Conservation (phyloP, 306 rosid species). For the Rosa persica region DNA sequence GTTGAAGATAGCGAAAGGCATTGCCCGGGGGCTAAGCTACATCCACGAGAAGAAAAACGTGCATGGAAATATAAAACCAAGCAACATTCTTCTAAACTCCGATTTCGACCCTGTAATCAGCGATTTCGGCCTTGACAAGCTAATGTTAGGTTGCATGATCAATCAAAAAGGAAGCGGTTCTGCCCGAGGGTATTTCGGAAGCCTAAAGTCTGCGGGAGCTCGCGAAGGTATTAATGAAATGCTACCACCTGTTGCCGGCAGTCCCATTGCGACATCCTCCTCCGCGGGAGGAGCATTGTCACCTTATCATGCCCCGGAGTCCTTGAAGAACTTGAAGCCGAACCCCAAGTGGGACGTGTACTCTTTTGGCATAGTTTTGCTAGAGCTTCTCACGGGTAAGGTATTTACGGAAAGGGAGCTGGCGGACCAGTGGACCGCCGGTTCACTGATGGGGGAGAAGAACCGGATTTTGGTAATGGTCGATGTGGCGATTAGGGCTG, state of each 20-base stretch:
- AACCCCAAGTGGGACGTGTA: constrained; percentile 81
- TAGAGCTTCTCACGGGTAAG: constrained; percentile 74
- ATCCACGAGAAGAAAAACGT: constrained; percentile 88
- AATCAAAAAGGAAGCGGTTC: constrained; percentile 46
- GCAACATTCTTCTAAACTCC: constrained; percentile 62
- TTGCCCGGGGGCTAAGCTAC: constrained; percentile 68
- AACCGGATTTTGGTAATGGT: constrained; percentile 51
- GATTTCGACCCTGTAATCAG: constrained; percentile 70
- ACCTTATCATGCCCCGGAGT: constrained; percentile 79
- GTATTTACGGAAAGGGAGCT: constrained; percentile 56
- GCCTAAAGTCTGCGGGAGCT: constrained; percentile 32
- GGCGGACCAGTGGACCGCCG: constrained; percentile 46
- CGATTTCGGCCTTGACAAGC: constrained; percentile 69
- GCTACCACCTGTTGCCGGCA: constrained; percentile 24
- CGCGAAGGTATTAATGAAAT: constrained; percentile 33
- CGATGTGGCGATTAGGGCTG: constrained; percentile 55
- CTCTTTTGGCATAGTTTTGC: constrained; percentile 74
- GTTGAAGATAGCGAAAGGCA: constrained; percentile 74
- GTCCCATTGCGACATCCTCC: constrained; percentile 38
- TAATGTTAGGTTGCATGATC: constrained; percentile 34
- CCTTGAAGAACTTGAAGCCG: constrained; percentile 53
- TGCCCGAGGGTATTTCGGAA: constrained; percentile 30
- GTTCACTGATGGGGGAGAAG: constrained; percentile 51
- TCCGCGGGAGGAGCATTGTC: constrained; percentile 18
- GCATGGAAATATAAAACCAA: constrained; percentile 76